Base-by-base conservation (phyloP, 176 grass and related monocot genomes). In the Chrysopogon serrulatus region DNA sequence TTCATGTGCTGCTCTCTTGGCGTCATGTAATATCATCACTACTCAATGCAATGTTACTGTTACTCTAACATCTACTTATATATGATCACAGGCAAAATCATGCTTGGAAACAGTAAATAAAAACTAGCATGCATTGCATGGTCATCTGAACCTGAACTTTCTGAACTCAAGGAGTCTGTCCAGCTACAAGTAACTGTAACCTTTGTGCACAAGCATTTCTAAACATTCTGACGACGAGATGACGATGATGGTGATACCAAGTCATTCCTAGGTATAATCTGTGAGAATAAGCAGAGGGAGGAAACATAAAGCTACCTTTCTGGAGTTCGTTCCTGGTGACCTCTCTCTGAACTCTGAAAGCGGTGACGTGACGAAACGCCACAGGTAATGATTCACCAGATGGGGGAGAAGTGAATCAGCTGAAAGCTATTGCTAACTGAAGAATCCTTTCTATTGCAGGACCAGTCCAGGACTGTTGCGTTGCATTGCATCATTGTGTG, bases 361-460 rank as follows among this genome's bases (percentile, higher is more conserved):
- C 77, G 54, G 73, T 86, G 68, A 88, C 45, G 73, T 86, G 68
- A 88, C 45, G 66, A 71, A 86, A 84, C 45, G 14, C 24, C 10
- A 1, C 21, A 9, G 37, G 85, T 6, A 60, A 49, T 85, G 81
- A 87, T 70, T 76, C 74, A 67, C 35, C 30, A 59, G 64, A 45
- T 7, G 36, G 36, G 42, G 56, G 71, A 21, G 45, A 74, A 80
- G 44, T 57, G 87, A 90, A 85, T 93, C 91, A 92, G 76, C 78
- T 92, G 91, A 98, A 87, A 89, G 92, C 82, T 86, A 98, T 90
- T 60, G 82, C 44, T 93, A 98, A 98, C 96, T 88, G 92, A 86
- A 93, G 87, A 91, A 93, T 90, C 86, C 47, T 69, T 83, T 81
- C 54, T 62, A 79, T 15, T 39, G 68, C 68, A 78, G 84, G 56